Base-by-base conservation (phyloP, 306 rosid genomes). In the Abrus precatorius region DNA sequence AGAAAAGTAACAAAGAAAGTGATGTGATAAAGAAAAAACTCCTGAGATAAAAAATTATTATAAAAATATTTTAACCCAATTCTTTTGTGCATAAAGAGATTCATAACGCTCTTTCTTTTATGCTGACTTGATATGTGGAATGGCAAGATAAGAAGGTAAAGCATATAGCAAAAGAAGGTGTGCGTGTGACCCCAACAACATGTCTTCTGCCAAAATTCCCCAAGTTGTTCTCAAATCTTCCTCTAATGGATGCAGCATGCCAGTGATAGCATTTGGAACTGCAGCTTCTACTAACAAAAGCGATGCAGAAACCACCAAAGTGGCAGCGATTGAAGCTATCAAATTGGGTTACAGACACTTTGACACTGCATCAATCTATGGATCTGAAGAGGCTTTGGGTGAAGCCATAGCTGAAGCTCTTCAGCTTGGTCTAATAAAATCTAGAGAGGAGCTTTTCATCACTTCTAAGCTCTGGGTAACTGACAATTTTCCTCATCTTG, bases 361-460 rank as follows among this genome's bases (percentile, higher is more conserved):
- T 44, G 86, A 83, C 8, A 83, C 86, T 27, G 86, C 86, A 6
- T 45, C 79, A 43, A 0, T 0, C 8, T 83, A 83, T 72, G 83
- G 86, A 1, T 83, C 86, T 10, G 83, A 83, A n/a, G 49, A 83
- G 13, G 83, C 80, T 44, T 10, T 83, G 20, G 86, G 86, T 54
- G 86, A 83, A 72, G 86, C 83, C 60, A 78, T 83, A 52, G 48
- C 53, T 33, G 80, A 83, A 55, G 83, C 86, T 9, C 69, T 78
- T 77, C 61, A 78, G 36, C 75, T 78, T 63, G 87, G 87, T 14
- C 44, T 84, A 0, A 75, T 84, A n/a, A 36, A 9, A 0, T 75
- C 82, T 11, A 80, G 87, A n/a, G 78, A 75, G 29, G 87, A 84
- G 4, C 84, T 84, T 49, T 84, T 84, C 45, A 74, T 84, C 73